Conservation (phyloP, 129 eudicot species). For the Ambrosia artemisiifolia region DNA sequence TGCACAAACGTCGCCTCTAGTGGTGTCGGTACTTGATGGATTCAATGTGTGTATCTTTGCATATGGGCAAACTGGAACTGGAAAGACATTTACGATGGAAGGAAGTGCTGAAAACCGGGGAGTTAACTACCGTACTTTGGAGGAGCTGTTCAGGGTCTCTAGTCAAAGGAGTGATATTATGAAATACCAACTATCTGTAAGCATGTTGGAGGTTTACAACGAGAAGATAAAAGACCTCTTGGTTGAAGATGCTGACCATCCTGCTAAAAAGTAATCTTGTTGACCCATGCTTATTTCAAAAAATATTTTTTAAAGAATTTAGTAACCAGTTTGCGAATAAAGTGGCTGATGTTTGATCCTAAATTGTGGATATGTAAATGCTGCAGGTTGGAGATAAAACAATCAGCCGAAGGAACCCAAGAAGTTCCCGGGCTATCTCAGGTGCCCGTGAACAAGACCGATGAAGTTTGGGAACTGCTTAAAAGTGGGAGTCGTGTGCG, state of each 20-base stretch:
- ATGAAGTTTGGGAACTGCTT: conserved; percentile 91
- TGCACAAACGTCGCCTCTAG: conserved; percentile 65
- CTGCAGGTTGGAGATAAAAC: conserved; percentile 81
- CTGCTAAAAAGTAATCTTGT: conserved; percentile 61
- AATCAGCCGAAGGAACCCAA: conserved; percentile 94
- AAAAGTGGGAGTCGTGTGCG: conserved; percentile 69
- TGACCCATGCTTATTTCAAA: neutral
- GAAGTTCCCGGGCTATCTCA: conserved; percentile 96
- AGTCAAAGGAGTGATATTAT: conserved; percentile 62
- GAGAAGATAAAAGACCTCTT: conserved; percentile 92
- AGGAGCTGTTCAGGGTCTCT: conserved; percentile 71
- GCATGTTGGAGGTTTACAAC: conserved; percentile 98
- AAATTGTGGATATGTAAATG: neutral
- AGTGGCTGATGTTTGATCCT: neutral
- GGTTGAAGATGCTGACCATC: conserved; percentile 63
- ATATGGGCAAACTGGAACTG: conserved; percentile 97
- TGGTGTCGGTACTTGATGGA: conserved; percentile 87
- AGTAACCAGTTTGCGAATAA: neutral
- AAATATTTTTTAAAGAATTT: neutral
- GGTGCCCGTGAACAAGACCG: conserved; percentile 63
- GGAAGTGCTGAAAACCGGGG: conserved; percentile 89
- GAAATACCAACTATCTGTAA: conserved; percentile 73
- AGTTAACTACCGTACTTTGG: conserved; percentile 84
- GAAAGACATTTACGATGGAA: conserved; percentile 96
- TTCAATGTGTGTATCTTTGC: conserved; percentile 96